These are phyloP conservation scores for Funneliformis caledonium DNA, from an alignment of 371 early-diverging fungal genomes.

Conservation along the genomic window DNA sequence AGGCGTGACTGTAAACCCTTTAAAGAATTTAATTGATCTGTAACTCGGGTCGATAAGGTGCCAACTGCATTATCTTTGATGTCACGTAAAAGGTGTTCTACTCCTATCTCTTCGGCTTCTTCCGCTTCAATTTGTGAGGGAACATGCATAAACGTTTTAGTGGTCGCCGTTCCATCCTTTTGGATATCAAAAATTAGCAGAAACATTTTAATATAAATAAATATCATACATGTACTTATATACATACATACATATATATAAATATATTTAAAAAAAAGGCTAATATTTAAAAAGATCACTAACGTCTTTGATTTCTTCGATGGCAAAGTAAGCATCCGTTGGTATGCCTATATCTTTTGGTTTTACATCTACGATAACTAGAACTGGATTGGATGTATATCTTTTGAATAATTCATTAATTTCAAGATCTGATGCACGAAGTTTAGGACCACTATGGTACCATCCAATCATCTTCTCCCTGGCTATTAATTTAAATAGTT, in stretches of 20 bases:
- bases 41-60: conserved; percentile 87
- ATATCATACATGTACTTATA: too few species aligned
- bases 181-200: conserved; percentile 2
- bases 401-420: conserved; percentile 98
- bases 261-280: not conserved
- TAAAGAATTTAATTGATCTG: conserved; percentile 86
- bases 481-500: conserved; percentile 56
- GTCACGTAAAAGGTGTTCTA: conserved; percentile 98
- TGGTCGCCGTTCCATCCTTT: conserved; percentile 94
- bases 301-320: conserved; percentile 91
- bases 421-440: conserved; percentile 96
- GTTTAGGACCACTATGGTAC: conserved; percentile 99
- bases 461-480: conserved; percentile 99
- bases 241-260: not conserved
- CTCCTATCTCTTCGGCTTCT: conserved; percentile 99
- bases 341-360: conserved; percentile 93
- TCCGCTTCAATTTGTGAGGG: conserved; percentile 97
- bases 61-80: conserved; percentile 97
- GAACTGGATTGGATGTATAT: conserved; percentile 93
- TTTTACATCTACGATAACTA: conserved; percentile 95
- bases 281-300: conserved; percentile 33
- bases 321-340: conserved; percentile 94
- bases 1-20: conserved; percentile 85
- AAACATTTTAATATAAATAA: not conserved
- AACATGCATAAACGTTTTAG: conserved; percentile 95